These are phyloP conservation scores for Sicyos baderoa DNA, from an alignment of 306 rosid species.

Conservation along the genomic window DNA sequence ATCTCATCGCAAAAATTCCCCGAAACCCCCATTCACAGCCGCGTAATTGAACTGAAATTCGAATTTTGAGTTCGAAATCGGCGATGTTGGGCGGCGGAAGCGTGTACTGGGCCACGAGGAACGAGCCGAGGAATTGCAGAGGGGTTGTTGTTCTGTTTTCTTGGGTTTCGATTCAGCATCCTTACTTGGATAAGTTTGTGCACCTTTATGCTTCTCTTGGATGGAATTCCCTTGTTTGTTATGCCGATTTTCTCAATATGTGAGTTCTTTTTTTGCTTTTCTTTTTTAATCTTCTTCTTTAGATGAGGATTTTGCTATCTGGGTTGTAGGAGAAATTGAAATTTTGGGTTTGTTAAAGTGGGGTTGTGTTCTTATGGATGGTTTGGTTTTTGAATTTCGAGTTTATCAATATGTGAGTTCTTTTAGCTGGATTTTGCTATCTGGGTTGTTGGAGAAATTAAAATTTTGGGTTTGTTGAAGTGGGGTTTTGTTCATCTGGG, in stretches of 20 bases:
- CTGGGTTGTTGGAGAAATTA: neutral
- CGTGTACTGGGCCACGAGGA: constrained; percentile 65
- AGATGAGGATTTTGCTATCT: too few species aligned
- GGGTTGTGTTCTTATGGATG: too few species aligned
- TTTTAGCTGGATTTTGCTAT: neutral
- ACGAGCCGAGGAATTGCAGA: constrained; percentile 40
- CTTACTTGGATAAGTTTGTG: constrained; percentile 40
- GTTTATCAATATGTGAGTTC: constrained; percentile 35
- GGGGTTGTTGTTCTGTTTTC: constrained; percentile 76
- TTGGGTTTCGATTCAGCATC: constrained; percentile 74
- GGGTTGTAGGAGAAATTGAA: too few species aligned
- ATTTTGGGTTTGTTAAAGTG: too few species aligned
- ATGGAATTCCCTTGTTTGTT: constrained; percentile 81
- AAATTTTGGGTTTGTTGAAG: too few species aligned
- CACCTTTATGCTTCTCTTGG: constrained; percentile 67
- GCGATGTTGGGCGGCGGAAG: constrained; percentile 39
- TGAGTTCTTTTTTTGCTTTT: too few species aligned
- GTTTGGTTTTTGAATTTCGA: too few species aligned
- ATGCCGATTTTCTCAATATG: constrained; percentile 62
- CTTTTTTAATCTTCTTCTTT: too few species aligned
- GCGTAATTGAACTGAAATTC: neutral
- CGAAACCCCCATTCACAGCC: too few species aligned
- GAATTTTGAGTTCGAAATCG: too few species aligned
- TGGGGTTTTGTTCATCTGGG: neutral
- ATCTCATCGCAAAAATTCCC: neutral